Percentiles rank a stretch among this genome's conserved stretches.
These are phyloP conservation scores for Sedum album DNA, from an alignment of 164 flowering plant genomes.

Conservation along the genomic window DNA sequence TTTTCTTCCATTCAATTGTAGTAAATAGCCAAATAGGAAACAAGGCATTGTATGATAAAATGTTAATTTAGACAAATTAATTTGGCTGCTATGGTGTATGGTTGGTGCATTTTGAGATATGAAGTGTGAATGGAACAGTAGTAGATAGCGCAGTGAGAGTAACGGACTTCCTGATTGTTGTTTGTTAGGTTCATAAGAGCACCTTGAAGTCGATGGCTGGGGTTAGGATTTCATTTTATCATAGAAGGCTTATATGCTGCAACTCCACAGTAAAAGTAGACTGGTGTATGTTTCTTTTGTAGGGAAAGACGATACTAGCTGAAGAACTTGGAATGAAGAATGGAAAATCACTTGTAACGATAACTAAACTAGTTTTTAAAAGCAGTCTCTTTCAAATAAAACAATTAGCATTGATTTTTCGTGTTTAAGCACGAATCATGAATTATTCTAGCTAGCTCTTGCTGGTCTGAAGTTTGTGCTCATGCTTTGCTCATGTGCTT, in stretches of 20 bases:
- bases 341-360: neutral
- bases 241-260: neutral
- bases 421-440: neutral
- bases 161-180: neutral
- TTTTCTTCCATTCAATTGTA: neutral
- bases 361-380: neutral
- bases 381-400: neutral
- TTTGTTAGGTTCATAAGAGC: constrained; percentile 4
- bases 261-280: constrained; percentile 4
- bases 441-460: neutral
- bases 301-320: constrained; percentile 8
- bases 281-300: constrained; percentile 7
- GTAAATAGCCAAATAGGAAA: neutral
- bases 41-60: neutral
- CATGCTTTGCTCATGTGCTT: neutral
- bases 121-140: neutral
- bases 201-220: constrained; percentile 2
- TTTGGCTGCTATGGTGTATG: neutral
- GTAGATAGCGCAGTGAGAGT: neutral
- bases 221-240: neutral
- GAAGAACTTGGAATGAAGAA: constrained; percentile 5
- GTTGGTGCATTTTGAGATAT: neutral
- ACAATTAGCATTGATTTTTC: neutral
- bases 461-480: neutral
- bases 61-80: neutral